Conservation (phyloP, 2,329 filamentous ascomycete species). For the Fusarium praegraminearum region DNA sequence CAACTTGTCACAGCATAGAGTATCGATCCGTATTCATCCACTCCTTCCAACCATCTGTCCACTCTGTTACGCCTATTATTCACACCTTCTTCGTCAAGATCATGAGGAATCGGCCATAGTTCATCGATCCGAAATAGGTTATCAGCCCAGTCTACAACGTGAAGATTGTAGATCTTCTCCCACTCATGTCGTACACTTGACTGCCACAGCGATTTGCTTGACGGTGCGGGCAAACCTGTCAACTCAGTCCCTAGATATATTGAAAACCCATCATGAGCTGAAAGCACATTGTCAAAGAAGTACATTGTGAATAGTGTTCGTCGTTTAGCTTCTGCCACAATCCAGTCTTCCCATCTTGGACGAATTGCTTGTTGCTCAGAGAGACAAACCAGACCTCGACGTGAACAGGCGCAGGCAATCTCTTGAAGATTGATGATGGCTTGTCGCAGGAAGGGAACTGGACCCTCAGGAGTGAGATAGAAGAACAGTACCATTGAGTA, state of each 20-base stretch:
- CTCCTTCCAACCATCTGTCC: not conserved
- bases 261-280: not conserved
- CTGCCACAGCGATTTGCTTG: not conserved
- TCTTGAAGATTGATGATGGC: not conserved
- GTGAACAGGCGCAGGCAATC: not conserved
- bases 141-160: not conserved
- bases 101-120: not conserved
- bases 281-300: fast-evolving
- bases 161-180: not conserved
- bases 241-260: not conserved
- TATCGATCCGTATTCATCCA: not conserved
- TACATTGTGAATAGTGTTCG: not conserved
- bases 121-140: not conserved
- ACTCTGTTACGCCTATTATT: not conserved
- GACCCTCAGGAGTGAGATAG: fast-evolving
- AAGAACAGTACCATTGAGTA: not conserved
- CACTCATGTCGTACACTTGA: not conserved
- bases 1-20: not conserved
- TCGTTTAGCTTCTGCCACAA: not conserved
- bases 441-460: not conserved
- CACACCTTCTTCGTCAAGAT: not conserved
- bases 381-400: not conserved
- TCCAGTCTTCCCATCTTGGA: not conserved
- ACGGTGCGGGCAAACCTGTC: not conserved
- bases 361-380: not conserved